These are phyloP conservation scores for Lipomyces yamanashiensis DNA, from an alignment of 805 yeast genomes.

Conservation along the genomic window DNA sequence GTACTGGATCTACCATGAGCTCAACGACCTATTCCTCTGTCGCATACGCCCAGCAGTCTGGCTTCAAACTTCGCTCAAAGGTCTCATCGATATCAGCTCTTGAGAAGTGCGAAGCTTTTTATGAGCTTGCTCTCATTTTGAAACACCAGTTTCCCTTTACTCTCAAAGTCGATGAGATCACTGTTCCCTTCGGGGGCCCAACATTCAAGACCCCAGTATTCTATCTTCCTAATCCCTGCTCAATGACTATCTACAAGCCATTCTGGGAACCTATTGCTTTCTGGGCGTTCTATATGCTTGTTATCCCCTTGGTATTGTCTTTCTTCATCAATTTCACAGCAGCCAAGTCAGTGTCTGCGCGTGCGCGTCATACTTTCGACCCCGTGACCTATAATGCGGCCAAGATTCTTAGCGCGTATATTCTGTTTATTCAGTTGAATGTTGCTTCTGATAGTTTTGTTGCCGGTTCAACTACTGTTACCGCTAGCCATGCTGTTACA, in stretches of 20 bases:
- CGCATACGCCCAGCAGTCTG: constrained; percentile 5
- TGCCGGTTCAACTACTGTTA: constrained; percentile 15
- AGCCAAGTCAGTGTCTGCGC: constrained; percentile 21
- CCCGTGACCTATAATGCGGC: constrained; percentile 34
- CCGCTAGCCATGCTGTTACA: constrained; percentile 9
- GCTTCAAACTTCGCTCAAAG: constrained; percentile 20
- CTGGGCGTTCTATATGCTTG: constrained; percentile 39
- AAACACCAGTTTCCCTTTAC: constrained; percentile 14
- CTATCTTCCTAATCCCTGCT: constrained; percentile 30
- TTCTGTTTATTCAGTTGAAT: constrained; percentile 49
- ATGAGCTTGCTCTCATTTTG: constrained; percentile 19
- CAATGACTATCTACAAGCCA: constrained; percentile 19
- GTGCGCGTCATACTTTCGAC: constrained; percentile 32
- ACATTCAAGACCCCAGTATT: neutral
- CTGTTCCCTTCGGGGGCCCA: constrained; percentile 7
- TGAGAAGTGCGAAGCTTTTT: neutral
- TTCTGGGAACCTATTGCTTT: constrained; percentile 42
- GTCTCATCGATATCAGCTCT: constrained; percentile 24
- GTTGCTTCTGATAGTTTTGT: constrained; percentile 13
- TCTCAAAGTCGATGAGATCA: neutral
- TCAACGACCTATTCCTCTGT: constrained; percentile 5
- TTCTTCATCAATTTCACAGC: constrained; percentile 45
- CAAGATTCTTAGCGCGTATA: constrained; percentile 46
- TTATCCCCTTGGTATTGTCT: constrained; percentile 42
- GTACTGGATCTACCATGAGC: neutral